Base-by-base conservation (phyloP, 768 basidiomycete species). In the Agrocybe praecox region DNA sequence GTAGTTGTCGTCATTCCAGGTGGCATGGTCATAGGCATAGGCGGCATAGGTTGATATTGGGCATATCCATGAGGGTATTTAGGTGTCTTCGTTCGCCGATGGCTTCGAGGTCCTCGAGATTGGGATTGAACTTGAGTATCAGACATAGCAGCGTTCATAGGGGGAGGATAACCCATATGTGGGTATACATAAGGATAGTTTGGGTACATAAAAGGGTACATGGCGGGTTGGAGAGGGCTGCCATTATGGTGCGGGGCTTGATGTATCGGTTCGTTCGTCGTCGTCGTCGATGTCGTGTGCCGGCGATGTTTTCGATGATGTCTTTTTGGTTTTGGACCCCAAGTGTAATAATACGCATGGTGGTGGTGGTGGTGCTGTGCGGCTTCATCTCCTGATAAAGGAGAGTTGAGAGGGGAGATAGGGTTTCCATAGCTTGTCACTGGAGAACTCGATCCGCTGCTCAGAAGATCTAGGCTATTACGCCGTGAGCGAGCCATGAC, bases 1-100 rank as follows among this genome's bases (percentile, higher is more conserved):
- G 14, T 52, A 26, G 48, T 58, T 17, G 59, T 49, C 23, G 45
- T 52, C n/a, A n/a, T n/a, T n/a, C n/a, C n/a, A 10, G 66, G 58
- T 17, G 63, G 65, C 53, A 69, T 61, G 0, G 62, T 60, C 58
- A 69, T 64, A 21, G 68, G 66, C 58, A 69, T 64, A 21, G 68
- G 66, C 33, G 68, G 66, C 58, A 69, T 64, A 21, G 68, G 66
- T 42, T 69, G 68, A 46, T 57, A 67, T 10, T 59, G 52, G 6
- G 64, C 33, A 46, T 67, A 67, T 9, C 61, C 61, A 23, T 61
- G 46, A 12, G 59, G 54, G 32, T 63, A 62, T 40, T 57, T 62
- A 1, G 53, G 34, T 48, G 53, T 32, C 21, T 50, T 59, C 18
- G 46, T 53, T 26, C 62, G 60, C 1, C 57, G 60, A 24, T 66